These are phyloP conservation scores for Didymella segeticola DNA, from an alignment of 2,329 filamentous ascomycete species.

Conservation along the genomic window DNA sequence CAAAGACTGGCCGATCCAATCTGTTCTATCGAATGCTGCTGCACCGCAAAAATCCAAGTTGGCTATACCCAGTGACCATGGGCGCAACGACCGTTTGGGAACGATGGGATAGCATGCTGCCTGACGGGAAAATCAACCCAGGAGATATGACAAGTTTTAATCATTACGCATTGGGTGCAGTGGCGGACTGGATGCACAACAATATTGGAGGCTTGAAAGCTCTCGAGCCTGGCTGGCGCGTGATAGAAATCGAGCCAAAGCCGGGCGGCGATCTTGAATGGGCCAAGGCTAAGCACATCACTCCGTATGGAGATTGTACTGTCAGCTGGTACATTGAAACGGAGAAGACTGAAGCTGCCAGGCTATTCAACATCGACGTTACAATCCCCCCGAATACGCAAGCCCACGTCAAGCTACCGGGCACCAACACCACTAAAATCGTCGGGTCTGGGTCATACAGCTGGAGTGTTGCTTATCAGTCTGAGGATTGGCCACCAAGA, in stretches of 20 bases:
- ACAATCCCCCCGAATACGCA: too few species aligned
- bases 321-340: too few species aligned
- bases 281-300: constrained; percentile 39
- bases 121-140: constrained; percentile 54
- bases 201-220: constrained; percentile 48
- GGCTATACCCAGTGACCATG: constrained; percentile 58
- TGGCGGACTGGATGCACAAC: constrained; percentile 57
- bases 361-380: too few species aligned
- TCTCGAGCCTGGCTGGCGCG: constrained; percentile 50
- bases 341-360: too few species aligned
- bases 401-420: too few species aligned
- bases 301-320: constrained; percentile 43
- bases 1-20: constrained; percentile 17
- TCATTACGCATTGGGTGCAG: constrained; percentile 59
- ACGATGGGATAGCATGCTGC: constrained; percentile 58
- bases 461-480: too few species aligned
- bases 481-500: too few species aligned
- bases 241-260: constrained; percentile 43
- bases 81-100: constrained; percentile 60
- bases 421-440: too few species aligned
- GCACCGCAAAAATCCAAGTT: constrained; percentile 53
- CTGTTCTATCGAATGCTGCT: constrained; percentile 37
- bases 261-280: constrained; percentile 42
- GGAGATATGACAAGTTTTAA: constrained; percentile 60
- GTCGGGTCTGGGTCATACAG: too few species aligned